Evolutionary conservation across 345 rosid genomes (phyloP).

Genomic region (Microthlaspi erraticum): DNA sequence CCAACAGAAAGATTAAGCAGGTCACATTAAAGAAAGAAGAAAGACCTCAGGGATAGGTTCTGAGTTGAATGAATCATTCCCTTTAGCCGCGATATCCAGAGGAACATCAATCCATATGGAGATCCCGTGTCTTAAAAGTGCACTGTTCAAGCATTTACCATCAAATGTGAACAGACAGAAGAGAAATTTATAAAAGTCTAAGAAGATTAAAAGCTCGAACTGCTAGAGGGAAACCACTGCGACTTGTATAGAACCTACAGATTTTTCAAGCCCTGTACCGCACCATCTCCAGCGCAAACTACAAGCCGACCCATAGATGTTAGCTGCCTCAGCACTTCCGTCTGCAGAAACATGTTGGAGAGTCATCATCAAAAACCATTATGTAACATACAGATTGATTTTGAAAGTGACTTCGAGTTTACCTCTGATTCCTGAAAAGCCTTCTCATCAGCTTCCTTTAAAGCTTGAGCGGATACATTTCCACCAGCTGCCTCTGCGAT

Average conservation of each 20-base stretch:
- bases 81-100: conserved; percentile 59
- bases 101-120: conserved; percentile 92
- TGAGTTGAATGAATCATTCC: conserved; percentile 23
- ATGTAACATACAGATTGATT: too few relatives aligned
- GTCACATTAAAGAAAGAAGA: conserved; percentile 6
- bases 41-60: conserved; percentile 34
- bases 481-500: conserved; percentile 88
- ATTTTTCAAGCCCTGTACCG: conserved; percentile 75
- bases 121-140: conserved; percentile 85
- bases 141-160: conserved; percentile 48
- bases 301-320: conserved; percentile 85
- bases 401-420: conserved; percentile 26
- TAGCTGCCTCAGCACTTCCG: conserved; percentile 82
- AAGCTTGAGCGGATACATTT: conserved; percentile 57
- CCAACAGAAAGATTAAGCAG: conserved; percentile 10
- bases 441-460: conserved; percentile 69
- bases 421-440: conserved; percentile 81
- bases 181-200: not conserved
- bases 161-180: conserved; percentile 25
- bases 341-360: conserved; percentile 51
- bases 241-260: conserved; percentile 58
- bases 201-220: not conserved
- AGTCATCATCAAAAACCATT: not conserved
- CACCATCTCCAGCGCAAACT: conserved; percentile 88
- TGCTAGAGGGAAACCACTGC: conserved; percentile 2